Base-by-base conservation (phyloP, 2,329 filamentous ascomycete genomes). In the Beauveria medogensis region DNA sequence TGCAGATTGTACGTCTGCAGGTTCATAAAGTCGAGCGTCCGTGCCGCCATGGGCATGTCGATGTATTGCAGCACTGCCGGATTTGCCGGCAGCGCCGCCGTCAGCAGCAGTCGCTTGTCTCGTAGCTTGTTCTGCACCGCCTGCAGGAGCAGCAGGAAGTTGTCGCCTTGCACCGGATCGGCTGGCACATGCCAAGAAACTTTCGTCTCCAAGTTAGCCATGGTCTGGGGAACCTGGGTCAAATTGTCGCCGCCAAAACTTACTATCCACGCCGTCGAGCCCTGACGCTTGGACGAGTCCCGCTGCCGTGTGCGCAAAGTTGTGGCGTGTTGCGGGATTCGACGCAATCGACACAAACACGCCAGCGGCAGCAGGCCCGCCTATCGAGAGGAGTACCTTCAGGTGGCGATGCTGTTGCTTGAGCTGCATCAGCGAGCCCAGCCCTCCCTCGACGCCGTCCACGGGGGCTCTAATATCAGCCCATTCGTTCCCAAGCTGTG, bases 131-230 rank as follows among this genome's bases (percentile, higher is more conserved):
- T 75, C 62, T 90, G 86, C 56, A 91, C 75, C 20, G 82, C 78
- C 10, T 84, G 82, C 34, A 93, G 79, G 28, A 94, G 80, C 20
- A 82, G 79, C 50, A 92, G 73, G 69, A 91, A 92, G 71, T 92
- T 82, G 63, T 80, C 76, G 26, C 89, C 89, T 72, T 92, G 83
- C 58, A 84, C 77, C 2, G 78, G 70, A 69, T 88, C 80, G 59
- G 80, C 80, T 2, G 90, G 90, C 67, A 91, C 89, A 70, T 91
- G 86, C 90, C 90, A 94, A 68, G 89, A 87, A 70, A 94, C 90
- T 93, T 62, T 28, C 6, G 14, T 3, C 34, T 37, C 10, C 34
- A 16, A 37, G 34, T 37, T 37, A 37, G 34, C 34, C 34, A 37
- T 16, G 0, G 5, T 16, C 14, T 37, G 5, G 5, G 5, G 12